Conservation (phyloP, 176 grass and related monocot genomes). For the Paspalum vaginatum region DNA sequence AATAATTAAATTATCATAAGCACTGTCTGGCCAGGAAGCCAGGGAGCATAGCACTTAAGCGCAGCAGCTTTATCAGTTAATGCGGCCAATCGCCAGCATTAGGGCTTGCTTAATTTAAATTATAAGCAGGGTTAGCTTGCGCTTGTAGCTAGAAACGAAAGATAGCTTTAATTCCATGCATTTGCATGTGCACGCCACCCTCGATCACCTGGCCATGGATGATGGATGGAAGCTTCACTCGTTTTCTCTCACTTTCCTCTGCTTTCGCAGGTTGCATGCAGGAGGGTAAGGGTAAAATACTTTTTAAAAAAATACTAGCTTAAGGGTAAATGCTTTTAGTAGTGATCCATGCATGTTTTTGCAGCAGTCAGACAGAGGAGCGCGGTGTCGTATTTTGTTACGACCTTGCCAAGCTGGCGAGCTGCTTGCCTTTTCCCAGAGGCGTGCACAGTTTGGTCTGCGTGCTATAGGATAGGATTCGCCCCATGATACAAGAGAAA, state of each 20-base stretch:
- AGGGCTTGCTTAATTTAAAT: not conserved
- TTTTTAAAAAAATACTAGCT: too few relatives aligned
- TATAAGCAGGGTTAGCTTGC: not conserved
- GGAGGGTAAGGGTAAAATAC: not conserved
- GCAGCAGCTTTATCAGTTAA: not conserved
- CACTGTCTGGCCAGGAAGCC: not conserved
- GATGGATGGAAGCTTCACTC: slow-evolving; percentile 32
- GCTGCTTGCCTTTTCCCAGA: slow-evolving; percentile 14
- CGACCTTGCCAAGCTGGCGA: not conserved
- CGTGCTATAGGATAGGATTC: slow-evolving; percentile 12
- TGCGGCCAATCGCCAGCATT: not conserved
- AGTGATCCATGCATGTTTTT: not conserved
- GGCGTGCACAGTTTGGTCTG: not conserved
- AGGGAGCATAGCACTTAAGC: not conserved
- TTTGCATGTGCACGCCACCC: slow-evolving; percentile 3
- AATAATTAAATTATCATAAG: slow-evolving; percentile 46
- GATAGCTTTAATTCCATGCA: not conserved
- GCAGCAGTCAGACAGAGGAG: not conserved
- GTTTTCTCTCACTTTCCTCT: not conserved
- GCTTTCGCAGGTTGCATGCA: not conserved
- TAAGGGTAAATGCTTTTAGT: not conserved
- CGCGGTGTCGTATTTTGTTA: not conserved
- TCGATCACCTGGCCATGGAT: not conserved
- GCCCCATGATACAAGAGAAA: slow-evolving; percentile 28
- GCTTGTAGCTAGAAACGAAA: not conserved